A percentile compares a stretch with the other conserved stretches of the same genome.
Evolutionary conservation across 2,329 filamentous ascomycete genomes (phyloP).

Genomic region (Lecanicillium sp.): DNA sequence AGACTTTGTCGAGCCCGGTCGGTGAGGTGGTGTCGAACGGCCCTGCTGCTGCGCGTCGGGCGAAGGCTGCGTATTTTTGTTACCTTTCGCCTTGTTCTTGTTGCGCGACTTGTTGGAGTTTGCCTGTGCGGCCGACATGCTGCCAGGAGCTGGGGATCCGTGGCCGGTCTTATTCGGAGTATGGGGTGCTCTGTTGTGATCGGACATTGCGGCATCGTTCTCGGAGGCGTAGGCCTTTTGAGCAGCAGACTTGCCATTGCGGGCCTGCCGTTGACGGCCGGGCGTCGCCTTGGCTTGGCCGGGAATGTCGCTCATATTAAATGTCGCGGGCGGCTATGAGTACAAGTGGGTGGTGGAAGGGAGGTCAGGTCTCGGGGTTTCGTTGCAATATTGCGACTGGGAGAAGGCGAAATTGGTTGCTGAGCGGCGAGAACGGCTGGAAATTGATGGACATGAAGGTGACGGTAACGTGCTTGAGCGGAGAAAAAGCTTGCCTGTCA

Average conservation of each 20-base stretch:
- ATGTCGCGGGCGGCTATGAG: background rate
- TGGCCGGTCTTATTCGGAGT: conserved; percentile 38
- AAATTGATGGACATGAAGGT: no score
- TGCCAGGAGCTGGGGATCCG: conserved; percentile 24
- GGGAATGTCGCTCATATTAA: conserved; percentile 24
- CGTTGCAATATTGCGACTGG: background rate
- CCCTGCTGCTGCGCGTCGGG: conserved; percentile 32
- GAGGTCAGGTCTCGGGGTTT: background rate
- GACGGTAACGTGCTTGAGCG: background rate
- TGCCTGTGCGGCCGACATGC: conserved; percentile 15
- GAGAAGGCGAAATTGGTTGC: background rate
- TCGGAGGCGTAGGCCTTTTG: conserved; percentile 54
- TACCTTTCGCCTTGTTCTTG: conserved; percentile 15
- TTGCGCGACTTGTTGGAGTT: conserved; percentile 20
- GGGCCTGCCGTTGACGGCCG: conserved; percentile 30
- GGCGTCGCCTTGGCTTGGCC: conserved; percentile 26
- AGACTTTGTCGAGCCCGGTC: conserved; percentile 36
- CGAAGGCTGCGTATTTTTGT: conserved; percentile 18
- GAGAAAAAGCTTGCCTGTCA: conserved; percentile 3
- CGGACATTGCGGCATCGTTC: conserved; percentile 35
- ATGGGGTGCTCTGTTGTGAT: conserved; percentile 26
- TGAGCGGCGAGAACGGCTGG: no score
- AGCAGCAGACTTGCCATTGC: conserved; percentile 29
- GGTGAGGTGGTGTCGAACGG: conserved; percentile 33
- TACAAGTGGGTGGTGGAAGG: background rate